Evolutionary conservation across 441 rosid genomes (phyloP), one percentile per base, ranked within the genome.

Genomic region (Melastoma candidum): DNA sequence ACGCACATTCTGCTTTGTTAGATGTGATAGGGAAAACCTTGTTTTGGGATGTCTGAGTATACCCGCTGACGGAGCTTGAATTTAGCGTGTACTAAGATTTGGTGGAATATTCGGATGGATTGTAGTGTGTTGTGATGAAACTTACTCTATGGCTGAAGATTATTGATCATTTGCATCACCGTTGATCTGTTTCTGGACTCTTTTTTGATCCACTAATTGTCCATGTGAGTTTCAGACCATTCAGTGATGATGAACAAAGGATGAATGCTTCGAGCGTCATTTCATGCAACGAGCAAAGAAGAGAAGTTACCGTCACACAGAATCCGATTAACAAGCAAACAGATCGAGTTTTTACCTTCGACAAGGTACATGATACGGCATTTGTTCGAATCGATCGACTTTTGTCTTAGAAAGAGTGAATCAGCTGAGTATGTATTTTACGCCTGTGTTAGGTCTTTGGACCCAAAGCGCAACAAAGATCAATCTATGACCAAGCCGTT

Each of bases 381-480:
- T 12, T 1, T 43, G 4, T 9, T 14, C 11, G 11, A 49, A 49
- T 25, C 13, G 1, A 2, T 9, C 22, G 8, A 53, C 5, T 0
- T 51, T 36, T 10, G 8, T 7, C 46, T 24, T 14, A 11, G 41
- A 32, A 22, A 7, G 45, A 7, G 24, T 22, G 1, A 41, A 46
- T 52, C 49, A 26, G 11, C 49, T 49, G 29, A 11, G 51, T 25
- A 65, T 32, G 47, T 54, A 4, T 41, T 17, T 48, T 32, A 46
- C 56, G 51, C 22, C 43, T 49, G 13, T 54, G 43, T 1, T 32
- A 87, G 98, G 98, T 92, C 56, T 92, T 92, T 71, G 98, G 96
- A 22, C 96, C 96, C n/a, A 87, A 83, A 64, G 75, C 95, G 26
- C 96, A 85, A 26, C 98, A 92, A 71, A 71, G 98, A 61, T 76